Percentiles rank a stretch among this genome's conserved stretches.
These are phyloP conservation scores for Ascochyta fabae DNA, from an alignment of 2,329 filamentous ascomycete genomes.

Conservation along the genomic window DNA sequence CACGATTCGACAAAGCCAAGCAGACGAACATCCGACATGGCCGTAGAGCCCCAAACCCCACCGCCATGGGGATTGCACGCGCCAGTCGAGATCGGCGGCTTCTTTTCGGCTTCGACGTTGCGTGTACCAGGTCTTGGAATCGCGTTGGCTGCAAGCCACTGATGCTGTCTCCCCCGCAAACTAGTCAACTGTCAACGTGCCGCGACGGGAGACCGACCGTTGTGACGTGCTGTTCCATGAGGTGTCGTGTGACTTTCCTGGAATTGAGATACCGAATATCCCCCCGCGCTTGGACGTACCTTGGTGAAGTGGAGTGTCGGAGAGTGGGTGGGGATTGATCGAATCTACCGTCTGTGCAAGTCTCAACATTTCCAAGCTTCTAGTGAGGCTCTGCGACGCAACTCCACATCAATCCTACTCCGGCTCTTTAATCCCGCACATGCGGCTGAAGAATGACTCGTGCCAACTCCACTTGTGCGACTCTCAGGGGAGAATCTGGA, in stretches of 20 bases:
- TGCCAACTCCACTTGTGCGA: conserved; percentile 4
- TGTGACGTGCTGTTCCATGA: conserved; percentile 7
- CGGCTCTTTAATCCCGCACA: conserved; percentile 19
- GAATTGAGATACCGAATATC: background rate
- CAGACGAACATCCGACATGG: conserved; percentile 13
- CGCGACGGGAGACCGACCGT: conserved; percentile 3
- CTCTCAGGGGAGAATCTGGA: conserved; percentile 1
- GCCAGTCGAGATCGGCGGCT: conserved; percentile 5
- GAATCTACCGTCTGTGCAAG: conserved; percentile 16
- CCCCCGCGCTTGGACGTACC: conserved; percentile 1
- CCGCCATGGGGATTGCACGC: conserved; percentile 8
- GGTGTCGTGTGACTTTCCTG: conserved; percentile 11
- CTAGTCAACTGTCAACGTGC: conserved; percentile 17
- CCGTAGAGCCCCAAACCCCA: conserved; percentile 15
- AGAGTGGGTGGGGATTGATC: conserved; percentile 3
- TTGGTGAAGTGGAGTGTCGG: conserved; percentile 2
- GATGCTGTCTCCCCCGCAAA: conserved; percentile 15
- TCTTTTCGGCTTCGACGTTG: conserved; percentile 10
- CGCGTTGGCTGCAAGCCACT: conserved; percentile 10
- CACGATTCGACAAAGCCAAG: conserved; percentile 27
- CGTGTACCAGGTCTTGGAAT: background rate
- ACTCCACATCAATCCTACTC: conserved; percentile 17
- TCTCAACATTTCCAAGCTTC: conserved; percentile 19
- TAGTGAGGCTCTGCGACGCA: conserved; percentile 20
- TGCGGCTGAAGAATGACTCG: conserved; percentile 21